Evolutionary conservation across 768 basidiomycete species (phyloP).

Genomic region (Asterophora lycoperdoides): DNA sequence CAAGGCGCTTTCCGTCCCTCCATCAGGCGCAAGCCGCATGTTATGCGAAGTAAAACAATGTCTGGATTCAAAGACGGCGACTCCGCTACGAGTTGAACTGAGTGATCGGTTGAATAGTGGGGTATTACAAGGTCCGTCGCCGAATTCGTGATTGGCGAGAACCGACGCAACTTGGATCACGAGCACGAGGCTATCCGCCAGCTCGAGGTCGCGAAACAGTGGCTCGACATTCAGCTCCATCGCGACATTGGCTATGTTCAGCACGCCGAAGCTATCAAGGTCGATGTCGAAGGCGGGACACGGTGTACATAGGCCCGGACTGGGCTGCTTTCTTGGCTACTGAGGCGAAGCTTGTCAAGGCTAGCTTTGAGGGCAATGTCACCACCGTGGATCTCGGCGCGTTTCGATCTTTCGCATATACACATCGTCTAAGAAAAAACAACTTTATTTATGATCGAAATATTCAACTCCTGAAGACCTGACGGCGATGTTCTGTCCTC

Average conservation of each 20-base stretch:
- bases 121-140: no score
- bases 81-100: no score
- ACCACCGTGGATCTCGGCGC: slow-evolving; percentile 31
- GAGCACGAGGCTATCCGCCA: no score
- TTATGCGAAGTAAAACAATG: no score
- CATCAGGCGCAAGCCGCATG: no score
- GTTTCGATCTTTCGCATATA: slow-evolving; percentile 16
- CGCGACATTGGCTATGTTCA: slow-evolving; percentile 13
- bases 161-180: no score
- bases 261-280: slow-evolving; percentile 20
- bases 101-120: no score
- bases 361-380: slow-evolving; percentile 25
- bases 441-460: slow-evolving; percentile 22
- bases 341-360: slow-evolving; percentile 23
- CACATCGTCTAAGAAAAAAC: slow-evolving; percentile 22
- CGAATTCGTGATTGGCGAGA: no score
- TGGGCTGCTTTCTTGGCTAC: slow-evolving; percentile 19
- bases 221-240: slow-evolving; percentile 13
- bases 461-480: slow-evolving; percentile 9
- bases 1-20: no score
- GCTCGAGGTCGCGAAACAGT: slow-evolving; percentile 8
- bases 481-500: slow-evolving; percentile 7
- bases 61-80: no score
- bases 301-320: slow-evolving; percentile 24
- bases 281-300: slow-evolving; percentile 18